Percentiles rank a stretch among this genome's conserved stretches.
Evolutionary conservation across 1,284 basidiomycete genomes (phyloP).

Genomic region (Puccinia coronata): DNA sequence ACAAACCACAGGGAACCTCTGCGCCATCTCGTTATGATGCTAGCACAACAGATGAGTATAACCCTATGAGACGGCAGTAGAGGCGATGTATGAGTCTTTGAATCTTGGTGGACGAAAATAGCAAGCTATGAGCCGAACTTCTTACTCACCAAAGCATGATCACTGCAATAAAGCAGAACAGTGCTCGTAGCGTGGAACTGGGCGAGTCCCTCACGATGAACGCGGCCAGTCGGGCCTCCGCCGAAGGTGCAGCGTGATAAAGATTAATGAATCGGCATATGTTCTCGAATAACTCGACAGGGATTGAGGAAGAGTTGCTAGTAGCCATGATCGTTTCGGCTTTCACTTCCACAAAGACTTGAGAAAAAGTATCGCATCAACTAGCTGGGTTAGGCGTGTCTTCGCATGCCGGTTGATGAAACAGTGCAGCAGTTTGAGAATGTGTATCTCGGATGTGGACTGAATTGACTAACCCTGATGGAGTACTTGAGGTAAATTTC

Average conservation of each 20-base stretch:
- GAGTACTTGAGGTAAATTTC: neutral
- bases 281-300: neutral
- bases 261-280: constrained; percentile 15
- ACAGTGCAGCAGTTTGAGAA: neutral
- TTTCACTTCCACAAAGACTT: neutral
- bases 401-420: neutral
- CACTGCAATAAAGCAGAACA: constrained; percentile 26
- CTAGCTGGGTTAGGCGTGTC: neutral
- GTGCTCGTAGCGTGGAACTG: neutral
- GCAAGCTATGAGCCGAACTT: neutral
- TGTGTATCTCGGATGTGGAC: neutral
- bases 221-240: constrained; percentile 13
- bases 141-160: constrained; percentile 12
- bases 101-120: neutral
- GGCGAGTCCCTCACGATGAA: constrained; percentile 24
- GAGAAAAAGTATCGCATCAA: neutral
- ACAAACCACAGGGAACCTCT: constrained; percentile 36
- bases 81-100: neutral
- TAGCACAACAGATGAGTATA: neutral
- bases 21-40: neutral
- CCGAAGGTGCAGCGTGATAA: neutral
- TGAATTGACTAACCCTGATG: neutral
- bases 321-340: constrained; percentile 1
- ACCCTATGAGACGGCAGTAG: neutral
- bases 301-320: neutral